Base-by-base conservation (phyloP, 106 monocot genomes). In the Posidonia australis region DNA sequence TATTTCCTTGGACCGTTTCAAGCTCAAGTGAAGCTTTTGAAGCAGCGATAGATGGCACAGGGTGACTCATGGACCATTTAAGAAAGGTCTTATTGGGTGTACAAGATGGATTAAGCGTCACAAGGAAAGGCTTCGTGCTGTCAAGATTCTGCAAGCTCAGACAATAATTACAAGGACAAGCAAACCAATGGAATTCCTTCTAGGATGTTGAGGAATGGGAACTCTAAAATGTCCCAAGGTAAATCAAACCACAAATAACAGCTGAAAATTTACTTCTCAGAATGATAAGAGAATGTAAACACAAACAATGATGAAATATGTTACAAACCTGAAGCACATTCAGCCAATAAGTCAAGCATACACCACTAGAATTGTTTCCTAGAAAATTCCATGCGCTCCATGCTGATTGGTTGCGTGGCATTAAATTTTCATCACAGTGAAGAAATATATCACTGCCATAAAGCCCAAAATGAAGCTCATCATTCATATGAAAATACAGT, bases 351-450 rank as follows among this genome's bases (percentile, higher is more conserved):
- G 96, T 90, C 48, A 96, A 60, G 61, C 84, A 85, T 49, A 74
- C 84, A 43, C 90, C 84, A 48, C 49, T 66, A 5, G 47, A 43
- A 62, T 80, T 76, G 25, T 72, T 80, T 23, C 96, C 96, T 59
- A 96, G 80, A 73, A 96, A 90, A 75, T 96, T 96, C 87, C 96
- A 96, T 10, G 90, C 82, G 72, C 96, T 86, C 96, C 96, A 96
- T 78, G 90, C 90, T 32, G 82, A 76, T 67, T 60, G 76, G 59
- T 87, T 96, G 51, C 63, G 70, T 23, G 96, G 96, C 96, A 96
- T 90, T 46, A 96, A 23, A 55, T 27, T 96, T 78, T 69, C 68
- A 61, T 96, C 90, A 17, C 56, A 76, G 58, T 96, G 96, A 73
- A 96, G 84, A 81, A 84, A 96, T 69, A 94, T 78, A 62, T 94